Percentiles rank a stretch among this genome's conserved stretches.
These are phyloP conservation scores for Aspergillus awamori DNA, from an alignment of 2,329 filamentous ascomycete genomes.

Conservation along the genomic window DNA sequence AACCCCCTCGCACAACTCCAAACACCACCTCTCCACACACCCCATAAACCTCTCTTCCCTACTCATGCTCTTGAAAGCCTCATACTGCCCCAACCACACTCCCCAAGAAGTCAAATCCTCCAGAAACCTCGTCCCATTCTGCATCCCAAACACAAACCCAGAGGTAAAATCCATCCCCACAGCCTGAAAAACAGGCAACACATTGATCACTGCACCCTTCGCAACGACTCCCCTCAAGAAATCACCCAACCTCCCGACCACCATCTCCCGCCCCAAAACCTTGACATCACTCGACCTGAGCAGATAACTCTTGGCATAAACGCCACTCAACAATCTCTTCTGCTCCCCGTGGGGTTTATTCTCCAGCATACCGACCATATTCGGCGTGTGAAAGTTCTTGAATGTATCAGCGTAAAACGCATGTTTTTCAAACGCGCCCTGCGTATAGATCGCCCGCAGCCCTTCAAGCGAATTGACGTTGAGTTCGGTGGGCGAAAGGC, in stretches of 20 bases:
- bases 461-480: constrained; percentile 66
- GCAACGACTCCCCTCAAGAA: constrained; percentile 13
- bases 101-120: constrained; percentile 40
- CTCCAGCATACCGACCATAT: constrained; percentile 67
- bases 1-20: constrained; percentile 53
- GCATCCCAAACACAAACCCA: constrained; percentile 68
- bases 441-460: constrained; percentile 61
- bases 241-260: constrained; percentile 56
- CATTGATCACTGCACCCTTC: constrained; percentile 43
- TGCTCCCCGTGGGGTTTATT: constrained; percentile 64
- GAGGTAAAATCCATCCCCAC: constrained; percentile 74
- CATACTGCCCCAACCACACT: constrained; percentile 68
- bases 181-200: constrained; percentile 64
- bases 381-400: constrained; percentile 62
- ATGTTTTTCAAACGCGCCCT: constrained; percentile 68
- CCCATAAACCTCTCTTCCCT: constrained; percentile 55
- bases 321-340: constrained; percentile 72
- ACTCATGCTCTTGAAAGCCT: constrained; percentile 58
- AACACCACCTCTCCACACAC: constrained; percentile 66
- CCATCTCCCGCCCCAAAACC: constrained; percentile 58
- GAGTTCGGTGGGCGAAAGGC: constrained; percentile 65
- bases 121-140: constrained; percentile 59
- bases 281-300: constrained; percentile 59
- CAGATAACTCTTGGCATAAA: constrained; percentile 74
- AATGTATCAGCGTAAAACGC: constrained; percentile 68